A percentile compares a stretch with the other conserved stretches of the same genome.
phyloP scores from a whole-genome alignment of 257 asterid species.

The Plantago major region DNA sequence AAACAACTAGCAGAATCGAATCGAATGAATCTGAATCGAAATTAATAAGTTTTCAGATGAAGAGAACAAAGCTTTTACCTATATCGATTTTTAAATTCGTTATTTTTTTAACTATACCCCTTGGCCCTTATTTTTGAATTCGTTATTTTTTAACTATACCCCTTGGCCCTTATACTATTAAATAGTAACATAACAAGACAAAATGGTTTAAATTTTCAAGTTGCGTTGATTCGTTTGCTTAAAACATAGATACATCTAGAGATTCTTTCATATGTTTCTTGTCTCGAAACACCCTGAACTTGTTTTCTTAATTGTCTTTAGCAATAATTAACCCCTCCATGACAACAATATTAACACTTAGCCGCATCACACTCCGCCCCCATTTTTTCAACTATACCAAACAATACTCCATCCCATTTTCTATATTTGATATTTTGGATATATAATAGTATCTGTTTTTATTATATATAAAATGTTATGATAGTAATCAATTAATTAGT shows the following conservation, averaged over 20 bases:
- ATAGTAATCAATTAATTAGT: neutral
- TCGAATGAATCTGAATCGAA: too few relatives aligned
- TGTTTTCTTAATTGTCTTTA: neutral
- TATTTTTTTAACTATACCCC: too few relatives aligned
- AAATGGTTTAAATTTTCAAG: too few relatives aligned
- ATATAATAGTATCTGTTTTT: neutral
- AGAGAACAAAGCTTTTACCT: too few relatives aligned
- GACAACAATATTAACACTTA: conserved; percentile 2
- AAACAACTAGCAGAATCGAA: too few relatives aligned
- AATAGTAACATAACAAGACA: too few relatives aligned
- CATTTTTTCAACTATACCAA: neutral
- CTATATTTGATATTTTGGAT: neutral
- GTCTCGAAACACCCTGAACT: neutral
- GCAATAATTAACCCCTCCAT: neutral
- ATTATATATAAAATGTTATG: neutral
- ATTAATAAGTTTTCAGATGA: too few relatives aligned
- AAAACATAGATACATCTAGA: neutral
- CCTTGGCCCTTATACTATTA: too few relatives aligned
- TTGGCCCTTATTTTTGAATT: too few relatives aligned
- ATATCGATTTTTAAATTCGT: too few relatives aligned
- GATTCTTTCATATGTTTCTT: neutral
- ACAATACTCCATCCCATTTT: neutral
- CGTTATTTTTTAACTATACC: too few relatives aligned
- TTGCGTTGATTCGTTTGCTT: neutral
- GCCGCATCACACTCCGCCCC: conserved; percentile 8